Base-by-base conservation (phyloP, 805 yeast genomes). In the Barnettozyma wickerhamii region DNA sequence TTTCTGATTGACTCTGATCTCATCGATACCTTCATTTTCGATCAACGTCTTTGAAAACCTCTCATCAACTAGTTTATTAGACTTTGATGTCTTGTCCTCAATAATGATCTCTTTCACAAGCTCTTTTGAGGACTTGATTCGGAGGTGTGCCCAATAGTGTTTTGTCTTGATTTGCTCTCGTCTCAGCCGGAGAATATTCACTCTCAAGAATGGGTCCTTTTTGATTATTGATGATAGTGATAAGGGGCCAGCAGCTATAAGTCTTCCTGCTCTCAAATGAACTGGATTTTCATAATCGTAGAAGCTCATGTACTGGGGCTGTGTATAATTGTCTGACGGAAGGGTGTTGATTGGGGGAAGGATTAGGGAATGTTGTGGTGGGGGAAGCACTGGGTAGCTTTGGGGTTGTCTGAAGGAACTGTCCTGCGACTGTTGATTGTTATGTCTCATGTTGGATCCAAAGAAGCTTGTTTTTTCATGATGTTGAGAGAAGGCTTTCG, bases 1-100 rank as follows among this genome's bases (percentile, higher is more conserved):
- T 3, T 20, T 40, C 12, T 41, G 36, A 14, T 47, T 49, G 7
- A 15, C 4, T n/a, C 18, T 14, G 30, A 69, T 52, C 40, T 68
- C 74, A 17, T 58, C 64, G 4, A 63, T 37, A 2, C 71, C 70
- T 40, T 65, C 69, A 33, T 62, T 58, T 36, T 68, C 69, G 19
- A 60, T 46, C 35, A 64, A 41, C 15, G 59, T 56, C 17, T 55
- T 50, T 28, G 59, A 50, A 41, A 68, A 65, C 9, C 57, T 58
- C 30, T 50, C 52, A 31, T 60, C 63, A 2, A 45, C 45, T 13
- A 38, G 43, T 10, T 46, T 43, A n/a, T 43, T 47, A 19, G n/a
- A 26, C 19, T 42, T 24, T 2, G 37, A 20, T 19, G 40, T 38
- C 12, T 38, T 50, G 20, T 51, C 58, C 10, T 50, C 53, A 14